Conservation (phyloP, 73 alveolate species). For the Tetrahymena thermophila region DNA sequence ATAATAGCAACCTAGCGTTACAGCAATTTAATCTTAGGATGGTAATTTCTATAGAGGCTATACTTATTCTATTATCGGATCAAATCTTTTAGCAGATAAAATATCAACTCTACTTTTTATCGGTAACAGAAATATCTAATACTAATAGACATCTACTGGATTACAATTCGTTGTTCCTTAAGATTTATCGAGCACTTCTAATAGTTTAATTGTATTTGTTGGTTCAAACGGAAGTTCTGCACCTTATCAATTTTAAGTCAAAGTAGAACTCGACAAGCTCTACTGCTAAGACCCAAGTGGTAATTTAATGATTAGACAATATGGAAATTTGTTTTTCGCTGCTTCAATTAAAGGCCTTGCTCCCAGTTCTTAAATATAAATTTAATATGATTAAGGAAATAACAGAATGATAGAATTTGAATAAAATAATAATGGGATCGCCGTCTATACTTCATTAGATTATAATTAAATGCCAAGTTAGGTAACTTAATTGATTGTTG, state of each 20-base stretch:
- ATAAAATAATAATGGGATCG: no score
- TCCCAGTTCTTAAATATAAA: no score
- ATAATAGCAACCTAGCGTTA: neutral
- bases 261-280: no score
- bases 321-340: no score
- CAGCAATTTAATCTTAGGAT: neutral
- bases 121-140: neutral
- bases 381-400: no score
- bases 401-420: no score
- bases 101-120: neutral
- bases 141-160: neutral
- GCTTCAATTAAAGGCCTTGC: no score
- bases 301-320: no score
- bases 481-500: no score
- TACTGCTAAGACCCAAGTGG: no score
- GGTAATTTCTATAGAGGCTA: neutral
- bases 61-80: neutral
- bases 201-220: neutral
- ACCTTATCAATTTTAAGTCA: neutral
- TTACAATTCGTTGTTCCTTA: neutral
- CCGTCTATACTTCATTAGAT: no score
- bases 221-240: neutral
- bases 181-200: neutral
- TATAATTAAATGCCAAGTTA: no score
- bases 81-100: neutral